These are phyloP conservation scores for Clarireedia sp. DNA, from an alignment of 2,329 filamentous ascomycete genomes.

Conservation along the genomic window DNA sequence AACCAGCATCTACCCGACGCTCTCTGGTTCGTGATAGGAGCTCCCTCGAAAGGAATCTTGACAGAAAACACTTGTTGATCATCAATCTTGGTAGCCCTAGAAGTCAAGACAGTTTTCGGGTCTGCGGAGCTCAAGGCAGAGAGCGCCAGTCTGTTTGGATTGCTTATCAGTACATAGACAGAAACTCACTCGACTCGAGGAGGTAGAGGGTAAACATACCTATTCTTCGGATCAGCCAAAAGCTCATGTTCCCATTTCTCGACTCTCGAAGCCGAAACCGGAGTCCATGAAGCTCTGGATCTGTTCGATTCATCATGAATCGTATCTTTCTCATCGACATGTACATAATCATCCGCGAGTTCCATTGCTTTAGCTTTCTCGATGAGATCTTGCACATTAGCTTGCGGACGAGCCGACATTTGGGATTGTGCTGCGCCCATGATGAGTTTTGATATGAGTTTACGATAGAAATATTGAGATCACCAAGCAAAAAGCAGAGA, in stretches of 20 bases:
- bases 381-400: background rate
- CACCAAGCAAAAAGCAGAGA: background rate
- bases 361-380: background rate
- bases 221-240: constrained; percentile 57
- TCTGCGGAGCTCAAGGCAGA: constrained; percentile 63
- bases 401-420: background rate
- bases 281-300: constrained; percentile 31
- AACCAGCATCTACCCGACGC: constrained; percentile 83
- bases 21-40: constrained; percentile 77
- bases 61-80: constrained; percentile 80
- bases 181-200: background rate
- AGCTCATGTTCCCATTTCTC: constrained; percentile 54
- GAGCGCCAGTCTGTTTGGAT: constrained; percentile 57
- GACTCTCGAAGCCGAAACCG: constrained; percentile 44
- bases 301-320: background rate
- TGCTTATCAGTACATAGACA: background rate
- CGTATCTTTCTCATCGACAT: constrained; percentile 33
- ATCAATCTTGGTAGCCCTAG: constrained; percentile 51
- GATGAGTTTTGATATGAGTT: background rate
- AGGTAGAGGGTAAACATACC: constrained; percentile 32
- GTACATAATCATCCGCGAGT: constrained; percentile 37
- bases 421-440: background rate
- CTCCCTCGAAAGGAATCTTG: constrained; percentile 72
- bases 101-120: constrained; percentile 57
- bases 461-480: background rate